A percentile compares a stretch with the other conserved stretches of the same genome.
Conservation (phyloP, 352 stramenopile species). For the Phytophthora macrochlamydospora region DNA sequence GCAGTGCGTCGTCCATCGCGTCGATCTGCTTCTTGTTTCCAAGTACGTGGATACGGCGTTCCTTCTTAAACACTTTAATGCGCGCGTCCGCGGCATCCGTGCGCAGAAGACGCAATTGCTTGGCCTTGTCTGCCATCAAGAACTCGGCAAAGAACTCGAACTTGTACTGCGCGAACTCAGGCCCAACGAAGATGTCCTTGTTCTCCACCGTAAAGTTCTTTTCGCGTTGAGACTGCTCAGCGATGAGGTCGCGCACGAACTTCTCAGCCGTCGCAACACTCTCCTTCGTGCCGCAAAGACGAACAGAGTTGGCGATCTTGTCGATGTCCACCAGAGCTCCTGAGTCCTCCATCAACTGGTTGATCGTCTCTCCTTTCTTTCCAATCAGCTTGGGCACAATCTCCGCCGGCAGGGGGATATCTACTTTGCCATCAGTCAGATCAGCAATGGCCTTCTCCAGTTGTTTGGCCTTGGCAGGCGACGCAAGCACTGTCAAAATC, state of each 20-base stretch:
- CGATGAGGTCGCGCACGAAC: constrained; percentile 68
- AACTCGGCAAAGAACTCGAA: constrained; percentile 85
- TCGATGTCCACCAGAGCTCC: constrained; percentile 79
- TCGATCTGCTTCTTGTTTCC: constrained; percentile 73
- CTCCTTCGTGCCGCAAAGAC: constrained; percentile 61
- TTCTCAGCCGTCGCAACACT: constrained; percentile 58
- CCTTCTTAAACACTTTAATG: constrained; percentile 76
- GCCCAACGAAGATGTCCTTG: constrained; percentile 42
- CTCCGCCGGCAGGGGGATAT: constrained; percentile 69
- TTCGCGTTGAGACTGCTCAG: constrained; percentile 66
- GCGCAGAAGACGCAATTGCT: constrained; percentile 67
- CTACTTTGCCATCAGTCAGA: constrained; percentile 55
- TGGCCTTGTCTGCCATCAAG: constrained; percentile 76
- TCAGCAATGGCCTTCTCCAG: constrained; percentile 64
- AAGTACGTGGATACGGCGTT: constrained; percentile 61
- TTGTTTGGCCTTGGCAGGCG: constrained; percentile 53
- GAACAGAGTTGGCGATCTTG: constrained; percentile 74
- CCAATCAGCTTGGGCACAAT: constrained; percentile 86
- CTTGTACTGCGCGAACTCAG: constrained; percentile 56
- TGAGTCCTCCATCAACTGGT: constrained; percentile 84
- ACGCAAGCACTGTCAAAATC: constrained; percentile 58
- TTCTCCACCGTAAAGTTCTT: constrained; percentile 55
- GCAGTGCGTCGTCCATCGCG: constrained; percentile 66
- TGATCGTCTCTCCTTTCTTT: constrained; percentile 86
- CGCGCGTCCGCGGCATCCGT: constrained; percentile 59